phyloP scores from a whole-genome alignment of 805 yeast genomes.

The Candida arabinofermentans region DNA sequence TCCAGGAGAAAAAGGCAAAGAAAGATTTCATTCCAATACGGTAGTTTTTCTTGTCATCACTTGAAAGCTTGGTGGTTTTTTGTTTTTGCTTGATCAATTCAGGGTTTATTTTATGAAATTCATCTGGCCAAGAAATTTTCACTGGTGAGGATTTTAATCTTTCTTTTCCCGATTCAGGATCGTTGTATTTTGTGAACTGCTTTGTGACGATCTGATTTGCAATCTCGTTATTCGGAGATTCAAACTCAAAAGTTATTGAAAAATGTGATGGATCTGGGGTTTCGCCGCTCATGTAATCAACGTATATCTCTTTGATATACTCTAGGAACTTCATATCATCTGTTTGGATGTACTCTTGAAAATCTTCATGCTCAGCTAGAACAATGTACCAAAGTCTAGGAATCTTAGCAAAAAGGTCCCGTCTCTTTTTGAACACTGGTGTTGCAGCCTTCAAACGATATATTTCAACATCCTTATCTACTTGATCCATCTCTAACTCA shows the following conservation, averaged over 20 bases:
- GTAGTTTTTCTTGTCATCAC: constrained; percentile 56
- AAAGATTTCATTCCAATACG: constrained; percentile 76
- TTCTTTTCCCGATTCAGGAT: constrained; percentile 50
- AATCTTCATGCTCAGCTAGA: constrained; percentile 77
- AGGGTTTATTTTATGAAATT: constrained; percentile 55
- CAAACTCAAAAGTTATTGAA: constrained; percentile 56
- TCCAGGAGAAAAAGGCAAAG: constrained; percentile 86
- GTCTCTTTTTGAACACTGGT: constrained; percentile 55
- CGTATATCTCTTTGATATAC: constrained; percentile 55
- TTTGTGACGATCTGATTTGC: constrained; percentile 60
- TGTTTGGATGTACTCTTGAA: constrained; percentile 71
- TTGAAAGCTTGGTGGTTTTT: constrained; percentile 32
- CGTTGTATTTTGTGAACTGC: constrained; percentile 44
- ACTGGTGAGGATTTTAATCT: constrained; percentile 51
- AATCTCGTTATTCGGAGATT: constrained; percentile 42
- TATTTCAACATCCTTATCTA: constrained; percentile 58
- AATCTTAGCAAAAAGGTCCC: constrained; percentile 46
- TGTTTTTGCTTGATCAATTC: constrained; percentile 38
- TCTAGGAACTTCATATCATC: constrained; percentile 79
- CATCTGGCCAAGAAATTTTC: constrained; percentile 65
- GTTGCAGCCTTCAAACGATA: constrained; percentile 49
- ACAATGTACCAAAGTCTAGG: constrained; percentile 89
- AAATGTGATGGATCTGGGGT: constrained; percentile 44
- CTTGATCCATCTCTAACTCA: constrained; percentile 54
- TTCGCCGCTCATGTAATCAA: constrained; percentile 42